Conservation (phyloP, 2,329 filamentous ascomycete genomes). For the Claviceps arundinis region DNA sequence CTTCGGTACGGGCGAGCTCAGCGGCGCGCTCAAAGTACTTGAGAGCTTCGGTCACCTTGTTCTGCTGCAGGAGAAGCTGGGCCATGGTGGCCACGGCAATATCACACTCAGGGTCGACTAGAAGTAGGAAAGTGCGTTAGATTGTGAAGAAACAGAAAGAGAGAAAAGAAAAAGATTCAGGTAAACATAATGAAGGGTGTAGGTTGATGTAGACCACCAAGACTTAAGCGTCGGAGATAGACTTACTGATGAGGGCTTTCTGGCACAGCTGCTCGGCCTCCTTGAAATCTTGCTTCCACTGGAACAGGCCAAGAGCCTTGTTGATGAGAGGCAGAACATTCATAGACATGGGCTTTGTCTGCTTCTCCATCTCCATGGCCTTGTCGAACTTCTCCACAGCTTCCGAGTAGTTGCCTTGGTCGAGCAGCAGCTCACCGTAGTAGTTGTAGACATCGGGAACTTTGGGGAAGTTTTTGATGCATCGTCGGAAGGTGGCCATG, state of each 20-base stretch:
- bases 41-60: conserved; percentile 88
- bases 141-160: not conserved
- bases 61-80: conserved; percentile 91
- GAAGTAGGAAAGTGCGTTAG: not conserved
- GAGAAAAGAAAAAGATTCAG: not conserved
- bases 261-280: conserved; percentile 95
- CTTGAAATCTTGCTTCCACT: conserved; percentile 93
- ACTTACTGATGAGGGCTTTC: conserved; percentile 90
- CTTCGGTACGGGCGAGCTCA: conserved; percentile 85
- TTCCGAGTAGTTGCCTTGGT: conserved; percentile 91
- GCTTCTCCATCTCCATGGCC: conserved; percentile 97
- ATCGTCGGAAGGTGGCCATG: conserved; percentile 95
- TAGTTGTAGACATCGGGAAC: conserved; percentile 99
- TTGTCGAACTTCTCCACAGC: conserved; percentile 97
- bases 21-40: conserved; percentile 96
- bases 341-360: conserved; percentile 85
- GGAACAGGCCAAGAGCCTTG: conserved; percentile 92
- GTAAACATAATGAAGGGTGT: no score
- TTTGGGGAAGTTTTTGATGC: conserved; percentile 96
- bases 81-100: conserved; percentile 99
- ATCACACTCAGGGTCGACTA: conserved; percentile 96
- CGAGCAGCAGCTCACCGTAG: conserved; percentile 90
- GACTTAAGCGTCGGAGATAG: not conserved
- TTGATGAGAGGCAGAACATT: conserved; percentile 97
- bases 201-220: no score